phyloP scores from a whole-genome alignment of 116 monocot genomes.

The Dioscorea cayenensis region DNA sequence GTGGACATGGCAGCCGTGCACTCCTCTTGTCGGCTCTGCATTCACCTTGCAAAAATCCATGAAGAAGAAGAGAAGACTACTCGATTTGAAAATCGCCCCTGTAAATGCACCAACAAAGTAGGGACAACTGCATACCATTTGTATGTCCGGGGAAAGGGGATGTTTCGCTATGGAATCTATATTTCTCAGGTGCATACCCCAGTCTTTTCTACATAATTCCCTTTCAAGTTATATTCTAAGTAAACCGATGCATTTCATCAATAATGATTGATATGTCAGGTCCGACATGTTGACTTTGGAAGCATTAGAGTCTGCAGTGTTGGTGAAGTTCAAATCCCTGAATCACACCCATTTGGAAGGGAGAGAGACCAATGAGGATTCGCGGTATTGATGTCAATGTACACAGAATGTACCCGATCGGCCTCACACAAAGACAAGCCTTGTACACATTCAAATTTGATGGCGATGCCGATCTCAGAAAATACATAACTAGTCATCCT shows the following conservation, averaged over 20 bases:
- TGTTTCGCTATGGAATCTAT: constrained; percentile 54
- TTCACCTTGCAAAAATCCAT: constrained; percentile 64
- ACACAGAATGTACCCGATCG: constrained; percentile 66
- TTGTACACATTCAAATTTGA: constrained; percentile 67
- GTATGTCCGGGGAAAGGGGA: constrained; percentile 78
- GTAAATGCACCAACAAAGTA: constrained; percentile 42
- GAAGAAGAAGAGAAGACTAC: constrained; percentile 56
- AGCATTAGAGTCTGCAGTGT: constrained; percentile 45
- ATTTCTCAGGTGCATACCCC: constrained; percentile 47
- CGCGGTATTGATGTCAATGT: constrained; percentile 55
- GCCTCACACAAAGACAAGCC: constrained; percentile 78
- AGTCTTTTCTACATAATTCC: background rate
- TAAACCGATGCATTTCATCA: too few species aligned
- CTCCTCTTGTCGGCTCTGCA: constrained; percentile 90
- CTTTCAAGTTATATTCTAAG: too few species aligned
- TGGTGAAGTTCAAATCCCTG: constrained; percentile 57
- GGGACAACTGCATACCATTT: constrained; percentile 66
- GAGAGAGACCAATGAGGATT: constrained; percentile 64
- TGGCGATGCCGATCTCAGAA: constrained; percentile 36
- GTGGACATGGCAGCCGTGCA: constrained; percentile 95
- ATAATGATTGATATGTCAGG: constrained; percentile 12
- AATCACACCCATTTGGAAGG: constrained; percentile 78
- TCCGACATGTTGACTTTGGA: constrained; percentile 44
- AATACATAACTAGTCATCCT: constrained; percentile 49
- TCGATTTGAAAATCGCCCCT: constrained; percentile 60